A percentile compares a stretch with the other conserved stretches of the same genome.
Conservation (phyloP, 495 filamentous ascomycete species). For the Tuber umbilicatum region DNA sequence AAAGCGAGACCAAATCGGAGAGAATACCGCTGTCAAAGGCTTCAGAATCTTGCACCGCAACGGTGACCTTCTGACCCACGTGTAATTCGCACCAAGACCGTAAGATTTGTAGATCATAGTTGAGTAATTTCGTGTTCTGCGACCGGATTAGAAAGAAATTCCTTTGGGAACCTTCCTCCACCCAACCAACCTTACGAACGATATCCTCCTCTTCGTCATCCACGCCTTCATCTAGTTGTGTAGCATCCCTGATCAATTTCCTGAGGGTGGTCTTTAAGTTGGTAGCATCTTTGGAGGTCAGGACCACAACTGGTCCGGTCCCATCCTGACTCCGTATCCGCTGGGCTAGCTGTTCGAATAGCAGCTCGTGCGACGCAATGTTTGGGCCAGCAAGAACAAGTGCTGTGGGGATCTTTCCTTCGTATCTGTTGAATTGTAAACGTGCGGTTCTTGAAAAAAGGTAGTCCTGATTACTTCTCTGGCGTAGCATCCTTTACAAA, state of each 20-base stretch:
- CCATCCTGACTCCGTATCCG: constrained; percentile 48
- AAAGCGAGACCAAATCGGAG: constrained; percentile 67
- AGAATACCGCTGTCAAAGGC: constrained; percentile 77
- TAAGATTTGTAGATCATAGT: constrained; percentile 84
- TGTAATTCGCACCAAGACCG: constrained; percentile 50
- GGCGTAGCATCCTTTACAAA: constrained; percentile 57
- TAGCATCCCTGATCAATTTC: constrained; percentile 69
- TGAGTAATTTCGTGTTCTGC: constrained; percentile 56
- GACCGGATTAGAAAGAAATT: neutral
- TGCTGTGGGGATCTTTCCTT: constrained; percentile 62
- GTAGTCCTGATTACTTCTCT: constrained; percentile 43
- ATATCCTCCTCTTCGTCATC: constrained; percentile 51
- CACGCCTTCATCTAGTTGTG: constrained; percentile 48
- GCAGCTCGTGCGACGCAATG: constrained; percentile 64
- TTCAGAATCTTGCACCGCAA: constrained; percentile 86
- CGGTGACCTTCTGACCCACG: constrained; percentile 58
- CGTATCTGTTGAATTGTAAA: constrained; percentile 41
- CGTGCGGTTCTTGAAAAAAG: constrained; percentile 3
- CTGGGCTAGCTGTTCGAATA: constrained; percentile 63
- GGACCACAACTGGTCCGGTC: constrained; percentile 54
- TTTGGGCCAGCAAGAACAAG: constrained; percentile 83
- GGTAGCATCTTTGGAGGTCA: constrained; percentile 69
- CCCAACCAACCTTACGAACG: constrained; percentile 43
- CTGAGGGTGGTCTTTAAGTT: constrained; percentile 81
- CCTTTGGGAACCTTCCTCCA: constrained; percentile 43